Evolutionary conservation across 148 eudicot genomes (phyloP).

Genomic region (Pharnaceum exiguum): DNA sequence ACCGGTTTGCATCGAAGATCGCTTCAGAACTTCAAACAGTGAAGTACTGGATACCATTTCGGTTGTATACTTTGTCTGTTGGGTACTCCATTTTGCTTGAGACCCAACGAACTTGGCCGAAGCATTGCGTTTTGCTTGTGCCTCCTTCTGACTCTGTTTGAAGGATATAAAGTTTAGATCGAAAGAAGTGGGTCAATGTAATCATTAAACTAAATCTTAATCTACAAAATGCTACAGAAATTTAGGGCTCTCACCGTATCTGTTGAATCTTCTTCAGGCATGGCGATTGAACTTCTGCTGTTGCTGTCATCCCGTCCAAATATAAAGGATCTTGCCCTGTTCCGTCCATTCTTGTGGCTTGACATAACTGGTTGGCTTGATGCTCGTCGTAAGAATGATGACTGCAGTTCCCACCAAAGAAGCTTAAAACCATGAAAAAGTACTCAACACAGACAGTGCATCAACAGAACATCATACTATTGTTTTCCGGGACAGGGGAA

Average conservation of each 20-base stretch:
- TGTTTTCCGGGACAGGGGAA: background rate
- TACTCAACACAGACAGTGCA: background rate
- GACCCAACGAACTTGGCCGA: slow-evolving; percentile 56
- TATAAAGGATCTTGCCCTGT: slow-evolving; percentile 49
- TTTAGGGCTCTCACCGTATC: slow-evolving; percentile 27
- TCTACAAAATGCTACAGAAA: no score
- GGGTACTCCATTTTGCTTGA: slow-evolving; percentile 50
- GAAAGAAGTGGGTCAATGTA: background rate
- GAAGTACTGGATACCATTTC: slow-evolving; percentile 35
- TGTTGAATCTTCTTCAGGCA: slow-evolving; percentile 66
- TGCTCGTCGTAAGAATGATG: slow-evolving; percentile 73
- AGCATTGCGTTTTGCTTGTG: slow-evolving; percentile 36
- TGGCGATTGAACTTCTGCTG: slow-evolving; percentile 60
- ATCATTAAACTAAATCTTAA: no score
- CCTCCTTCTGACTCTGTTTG: slow-evolving; percentile 41
- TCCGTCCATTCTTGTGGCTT: slow-evolving; percentile 44
- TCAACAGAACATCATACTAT: background rate
- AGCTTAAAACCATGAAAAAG: background rate
- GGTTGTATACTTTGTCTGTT: slow-evolving; percentile 25
- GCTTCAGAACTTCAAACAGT: slow-evolving; percentile 64
- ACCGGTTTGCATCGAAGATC: slow-evolving; percentile 43
- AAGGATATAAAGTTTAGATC: background rate
- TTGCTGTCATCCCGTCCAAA: slow-evolving; percentile 96
- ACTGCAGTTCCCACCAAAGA: slow-evolving; percentile 34
- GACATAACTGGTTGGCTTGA: slow-evolving; percentile 50